Evolutionary conservation across 2,329 filamentous ascomycete genomes (phyloP).

Genomic region (Cryphonectria radicalis): DNA sequence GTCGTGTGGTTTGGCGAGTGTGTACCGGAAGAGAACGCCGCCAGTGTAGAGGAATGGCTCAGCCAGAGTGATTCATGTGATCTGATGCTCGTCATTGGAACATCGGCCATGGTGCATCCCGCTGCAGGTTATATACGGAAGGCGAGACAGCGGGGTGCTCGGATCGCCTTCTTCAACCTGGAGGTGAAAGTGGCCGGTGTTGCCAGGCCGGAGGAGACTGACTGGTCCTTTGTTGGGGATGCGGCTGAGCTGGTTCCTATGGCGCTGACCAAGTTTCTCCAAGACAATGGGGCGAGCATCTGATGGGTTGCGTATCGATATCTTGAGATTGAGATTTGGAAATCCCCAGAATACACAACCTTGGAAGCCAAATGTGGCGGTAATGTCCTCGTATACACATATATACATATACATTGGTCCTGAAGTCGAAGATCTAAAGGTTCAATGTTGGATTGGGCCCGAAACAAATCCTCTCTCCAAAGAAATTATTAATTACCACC

Average conservation of each 20-base stretch:
- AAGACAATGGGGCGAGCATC: background rate
- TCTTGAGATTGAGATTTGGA: background rate
- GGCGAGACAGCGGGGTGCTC: slow-evolving; percentile 67
- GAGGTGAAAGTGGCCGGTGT: slow-evolving; percentile 49
- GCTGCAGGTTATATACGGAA: slow-evolving; percentile 74
- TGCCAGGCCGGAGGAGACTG: slow-evolving; percentile 45
- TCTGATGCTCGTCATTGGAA: slow-evolving; percentile 85
- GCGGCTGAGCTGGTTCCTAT: slow-evolving; percentile 57
- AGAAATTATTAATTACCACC: background rate
- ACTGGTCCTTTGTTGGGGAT: slow-evolving; percentile 66
- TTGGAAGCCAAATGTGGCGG: background rate
- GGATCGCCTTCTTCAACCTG: slow-evolving; percentile 80
- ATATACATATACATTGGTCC: too few relatives aligned
- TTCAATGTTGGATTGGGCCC: background rate
- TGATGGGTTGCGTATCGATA: background rate
- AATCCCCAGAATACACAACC: background rate
- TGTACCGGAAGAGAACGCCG: slow-evolving; percentile 66
- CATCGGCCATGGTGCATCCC: slow-evolving; percentile 76
- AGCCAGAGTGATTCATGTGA: slow-evolving; percentile 59
- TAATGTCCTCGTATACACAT: background rate
- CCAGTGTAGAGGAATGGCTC: slow-evolving; percentile 69
- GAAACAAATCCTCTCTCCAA: background rate
- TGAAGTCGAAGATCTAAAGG: too few relatives aligned
- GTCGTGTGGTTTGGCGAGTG: slow-evolving; percentile 89
- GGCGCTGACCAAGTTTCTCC: slow-evolving; percentile 53